Evolutionary conservation across 2,329 filamentous ascomycete genomes (phyloP).

Genomic region (Curvularia eragrostidis): DNA sequence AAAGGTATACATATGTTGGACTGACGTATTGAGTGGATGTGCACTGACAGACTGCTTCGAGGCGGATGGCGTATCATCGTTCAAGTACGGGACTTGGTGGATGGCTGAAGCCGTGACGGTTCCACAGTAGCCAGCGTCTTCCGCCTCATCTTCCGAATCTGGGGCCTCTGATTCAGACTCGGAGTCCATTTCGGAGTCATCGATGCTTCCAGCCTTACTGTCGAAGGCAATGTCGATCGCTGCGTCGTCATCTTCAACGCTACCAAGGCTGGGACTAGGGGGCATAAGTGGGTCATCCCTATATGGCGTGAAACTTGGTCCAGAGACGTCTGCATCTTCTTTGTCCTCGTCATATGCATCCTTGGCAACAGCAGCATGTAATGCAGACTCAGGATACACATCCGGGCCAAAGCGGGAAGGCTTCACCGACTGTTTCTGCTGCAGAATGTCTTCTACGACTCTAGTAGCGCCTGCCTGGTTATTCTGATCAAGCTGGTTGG

Average conservation of each 20-base stretch:
- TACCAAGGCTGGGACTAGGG: not conserved
- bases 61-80: not conserved
- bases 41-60: not conserved
- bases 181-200: conserved; percentile 13
- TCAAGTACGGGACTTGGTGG: not conserved
- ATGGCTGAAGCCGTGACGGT: conserved; percentile 1
- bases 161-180: conserved; percentile 13
- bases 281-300: not conserved
- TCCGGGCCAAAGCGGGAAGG: conserved; percentile 1
- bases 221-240: conserved; percentile 13
- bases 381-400: conserved; percentile 7
- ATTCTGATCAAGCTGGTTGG: conserved; percentile 13
- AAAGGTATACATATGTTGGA: conserved; percentile 5
- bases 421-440: conserved; percentile 4
- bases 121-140: not conserved
- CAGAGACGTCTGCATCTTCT: not conserved
- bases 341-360: conserved; percentile 11
- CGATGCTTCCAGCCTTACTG: conserved; percentile 19
- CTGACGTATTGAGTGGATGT: not conserved
- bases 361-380: conserved; percentile 6
- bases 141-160: conserved; percentile 14
- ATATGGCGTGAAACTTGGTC: not conserved
- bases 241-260: conserved; percentile 12
- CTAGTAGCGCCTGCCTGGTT: conserved; percentile 19
- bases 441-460: conserved; percentile 15